Evolutionary conservation across 2,329 filamentous ascomycete genomes (phyloP).

Genomic region (Exserohilum rostratum): DNA sequence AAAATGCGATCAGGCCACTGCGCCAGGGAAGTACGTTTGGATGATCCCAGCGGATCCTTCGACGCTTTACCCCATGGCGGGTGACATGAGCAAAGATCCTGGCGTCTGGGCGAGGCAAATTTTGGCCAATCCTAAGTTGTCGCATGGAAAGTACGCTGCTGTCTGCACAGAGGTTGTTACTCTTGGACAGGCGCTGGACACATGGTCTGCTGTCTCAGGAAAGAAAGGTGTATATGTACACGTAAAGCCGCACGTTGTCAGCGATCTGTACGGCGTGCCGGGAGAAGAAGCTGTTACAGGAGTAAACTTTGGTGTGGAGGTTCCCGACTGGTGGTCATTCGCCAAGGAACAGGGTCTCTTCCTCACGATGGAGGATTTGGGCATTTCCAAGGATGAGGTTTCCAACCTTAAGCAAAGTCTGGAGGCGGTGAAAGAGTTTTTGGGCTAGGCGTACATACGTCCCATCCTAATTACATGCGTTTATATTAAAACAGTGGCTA

Average conservation of each 20-base stretch:
- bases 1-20: background rate
- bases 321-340: slow-evolving; percentile 2
- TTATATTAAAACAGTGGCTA: too few relatives aligned
- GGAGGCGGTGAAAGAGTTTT: slow-evolving; percentile 1
- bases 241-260: background rate
- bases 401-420: slow-evolving; percentile 7
- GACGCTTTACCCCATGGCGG: slow-evolving; percentile 5
- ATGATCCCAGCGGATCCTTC: slow-evolving; percentile 3
- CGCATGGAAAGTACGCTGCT: slow-evolving; percentile 6
- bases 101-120: slow-evolving; percentile 11
- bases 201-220: slow-evolving; percentile 1
- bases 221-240: slow-evolving; percentile 9
- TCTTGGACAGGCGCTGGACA: background rate
- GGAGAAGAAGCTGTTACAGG: slow-evolving; percentile 10
- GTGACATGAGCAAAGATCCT: slow-evolving; percentile 8
- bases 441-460: background rate
- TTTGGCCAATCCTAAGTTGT: slow-evolving; percentile 2
- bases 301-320: slow-evolving; percentile 2
- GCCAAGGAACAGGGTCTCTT: slow-evolving; percentile 6
- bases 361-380: slow-evolving; percentile 3
- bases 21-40: slow-evolving; percentile 3
- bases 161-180: slow-evolving; percentile 4
- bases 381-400: slow-evolving; percentile 2
- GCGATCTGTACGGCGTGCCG: background rate
- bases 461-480: too few relatives aligned